A percentile compares a stretch with the other conserved stretches of the same genome.
phyloP scores from a whole-genome alignment of 1,139 yeast genomes.

The Protomyces inundatus region DNA sequence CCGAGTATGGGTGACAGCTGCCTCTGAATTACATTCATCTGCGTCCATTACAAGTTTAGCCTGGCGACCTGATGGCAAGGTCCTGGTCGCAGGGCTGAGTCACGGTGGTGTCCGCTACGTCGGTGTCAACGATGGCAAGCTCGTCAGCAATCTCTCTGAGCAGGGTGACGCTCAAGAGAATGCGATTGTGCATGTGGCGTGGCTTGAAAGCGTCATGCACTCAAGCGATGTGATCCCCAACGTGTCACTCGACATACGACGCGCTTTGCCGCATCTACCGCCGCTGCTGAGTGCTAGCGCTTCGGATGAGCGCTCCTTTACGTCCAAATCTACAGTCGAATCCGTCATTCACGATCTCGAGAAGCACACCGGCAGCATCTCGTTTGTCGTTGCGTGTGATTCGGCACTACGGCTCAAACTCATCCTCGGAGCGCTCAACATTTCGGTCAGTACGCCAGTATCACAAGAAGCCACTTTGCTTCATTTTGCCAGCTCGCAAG shows the following conservation, averaged over 20 bases:
- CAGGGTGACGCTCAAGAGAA: neutral
- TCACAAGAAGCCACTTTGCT: neutral
- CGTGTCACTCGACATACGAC: neutral
- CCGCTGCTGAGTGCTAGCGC: neutral
- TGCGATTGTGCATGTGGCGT: neutral
- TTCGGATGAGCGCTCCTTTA: neutral
- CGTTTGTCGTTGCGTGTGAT: neutral
- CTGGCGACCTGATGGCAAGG: constrained; percentile 33
- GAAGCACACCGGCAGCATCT: neutral
- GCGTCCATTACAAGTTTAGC: constrained; percentile 22
- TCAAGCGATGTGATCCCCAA: neutral
- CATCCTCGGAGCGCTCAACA: neutral
- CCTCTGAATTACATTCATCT: constrained; percentile 3
- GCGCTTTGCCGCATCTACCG: neutral
- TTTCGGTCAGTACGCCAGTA: neutral
- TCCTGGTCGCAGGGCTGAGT: constrained; percentile 31
- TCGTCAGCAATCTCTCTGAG: constrained; percentile 5
- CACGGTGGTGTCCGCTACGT: constrained; percentile 30
- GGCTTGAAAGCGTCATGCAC: neutral
- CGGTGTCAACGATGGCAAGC: constrained; percentile 32
- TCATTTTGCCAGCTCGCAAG: neutral
- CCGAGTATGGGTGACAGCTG: constrained; percentile 32
- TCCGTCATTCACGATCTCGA: constrained; percentile 17
- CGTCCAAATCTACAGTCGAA: neutral
- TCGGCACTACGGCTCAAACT: neutral